Evolutionary conservation across 2,329 filamentous ascomycete species (phyloP), one percentile per base, ranked within the genome.

Genomic region (Furcasterigmium sp.): DNA sequence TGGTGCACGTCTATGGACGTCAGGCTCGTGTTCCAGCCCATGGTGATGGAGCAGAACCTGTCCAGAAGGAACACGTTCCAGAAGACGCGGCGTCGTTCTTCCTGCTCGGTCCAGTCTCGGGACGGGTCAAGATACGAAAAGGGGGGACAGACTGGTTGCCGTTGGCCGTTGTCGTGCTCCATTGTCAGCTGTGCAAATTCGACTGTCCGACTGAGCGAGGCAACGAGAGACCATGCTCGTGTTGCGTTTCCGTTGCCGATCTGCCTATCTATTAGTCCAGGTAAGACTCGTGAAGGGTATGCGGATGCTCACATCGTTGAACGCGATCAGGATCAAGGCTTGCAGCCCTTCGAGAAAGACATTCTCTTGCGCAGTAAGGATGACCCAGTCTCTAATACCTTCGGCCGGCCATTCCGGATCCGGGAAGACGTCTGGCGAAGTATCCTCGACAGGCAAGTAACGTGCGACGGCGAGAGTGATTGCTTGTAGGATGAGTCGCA

Each of bases 291-390:
- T n/a, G n/a, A n/a, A n/a, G n/a, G n/a, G n/a, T n/a, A n/a, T n/a
- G n/a, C n/a, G n/a, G n/a, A n/a, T n/a, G n/a, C 57, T 38, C 48
- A 62, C 63, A 43, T 63, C 60, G 36, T 59, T 55, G 45, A 66
- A 67, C 13, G 58, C 57, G 42, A 65, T 52, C 6, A 69, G 64
- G 10, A 58, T 57, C 3, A 65, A 48, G 8, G 61, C 61, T 38
- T 65, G 63, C 8, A 65, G 43, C 32, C 57, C 64, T 49, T 63
- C 62, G 6, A 65, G 60, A 1, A 54, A 60, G 13, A 65, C 51
- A 2, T 47, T 46, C 36, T 58, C 56, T 52, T 63, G 59, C 3
- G 59, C 57, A n/a, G 51, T 48, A 3, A 60, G 48, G 18, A 61
- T 46, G 5, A 60, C 53, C 34, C 47, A 53, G 42, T 53, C 47